phyloP scores from a whole-genome alignment of 1,139 yeast genomes.

The Fermentozyma sake region DNA sequence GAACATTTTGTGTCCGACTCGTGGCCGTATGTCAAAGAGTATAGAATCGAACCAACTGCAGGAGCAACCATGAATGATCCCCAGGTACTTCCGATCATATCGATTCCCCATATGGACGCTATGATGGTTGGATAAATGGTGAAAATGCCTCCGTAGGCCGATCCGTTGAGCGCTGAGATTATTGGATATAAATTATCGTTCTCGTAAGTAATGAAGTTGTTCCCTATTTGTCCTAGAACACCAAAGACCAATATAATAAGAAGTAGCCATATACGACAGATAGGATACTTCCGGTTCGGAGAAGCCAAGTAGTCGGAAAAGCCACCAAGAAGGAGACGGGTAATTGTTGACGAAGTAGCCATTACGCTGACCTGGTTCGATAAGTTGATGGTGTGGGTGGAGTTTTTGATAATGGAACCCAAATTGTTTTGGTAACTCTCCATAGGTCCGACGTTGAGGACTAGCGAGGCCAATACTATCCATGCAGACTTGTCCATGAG shows the following conservation, averaged over 20 bases:
- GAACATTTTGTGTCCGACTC: conserved; percentile 48
- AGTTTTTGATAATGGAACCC: conserved; percentile 53
- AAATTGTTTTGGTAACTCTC: conserved; percentile 86
- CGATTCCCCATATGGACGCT: conserved; percentile 85
- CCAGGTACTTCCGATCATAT: conserved; percentile 89
- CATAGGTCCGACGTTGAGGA: conserved; percentile 76
- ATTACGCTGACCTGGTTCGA: conserved; percentile 43
- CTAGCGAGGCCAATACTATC: conserved; percentile 56
- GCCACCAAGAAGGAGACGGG: conserved; percentile 62
- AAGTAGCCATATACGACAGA: conserved; percentile 42
- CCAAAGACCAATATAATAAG: conserved; percentile 40
- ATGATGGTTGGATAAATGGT: conserved; percentile 82
- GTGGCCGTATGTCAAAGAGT: conserved; percentile 68
- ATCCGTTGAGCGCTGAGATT: conserved; percentile 58
- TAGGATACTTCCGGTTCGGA: conserved; percentile 21
- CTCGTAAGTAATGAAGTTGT: conserved; percentile 4
- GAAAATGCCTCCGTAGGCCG: conserved; percentile 78
- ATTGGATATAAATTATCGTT: conserved; percentile 20
- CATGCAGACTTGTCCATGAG: conserved; percentile 63
- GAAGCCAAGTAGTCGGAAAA: conserved; percentile 52
- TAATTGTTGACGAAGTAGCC: conserved; percentile 37
- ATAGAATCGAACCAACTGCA: conserved; percentile 73
- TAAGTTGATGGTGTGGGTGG: conserved; percentile 33
- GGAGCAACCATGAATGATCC: conserved; percentile 90
- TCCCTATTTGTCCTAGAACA: conserved; percentile 34